Evolutionary conservation across 257 asterid genomes (phyloP).

Genomic region (Primulina huaijiensis): DNA sequence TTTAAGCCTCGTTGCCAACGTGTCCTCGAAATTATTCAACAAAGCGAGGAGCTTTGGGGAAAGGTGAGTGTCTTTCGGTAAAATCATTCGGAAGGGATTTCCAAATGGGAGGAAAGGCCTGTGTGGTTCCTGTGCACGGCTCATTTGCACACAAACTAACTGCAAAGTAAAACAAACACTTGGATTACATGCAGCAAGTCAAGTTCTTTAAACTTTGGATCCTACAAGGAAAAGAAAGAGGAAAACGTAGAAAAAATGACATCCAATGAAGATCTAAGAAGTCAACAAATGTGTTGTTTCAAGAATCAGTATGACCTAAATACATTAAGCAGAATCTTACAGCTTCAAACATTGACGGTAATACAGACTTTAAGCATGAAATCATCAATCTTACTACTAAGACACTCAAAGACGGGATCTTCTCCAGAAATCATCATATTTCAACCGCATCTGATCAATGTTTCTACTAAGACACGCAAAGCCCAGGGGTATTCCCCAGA

Average conservation of each 20-base stretch:
- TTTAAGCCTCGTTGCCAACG: conserved; percentile 54
- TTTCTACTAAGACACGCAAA: background rate
- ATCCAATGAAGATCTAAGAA: no score
- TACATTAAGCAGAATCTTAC: background rate
- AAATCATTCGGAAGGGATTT: conserved; percentile 73
- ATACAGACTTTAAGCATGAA: background rate
- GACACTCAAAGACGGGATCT: background rate
- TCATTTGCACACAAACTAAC: conserved; percentile 47
- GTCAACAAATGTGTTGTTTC: background rate
- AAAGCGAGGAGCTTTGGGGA: conserved; percentile 59
- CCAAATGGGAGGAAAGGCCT: conserved; percentile 61
- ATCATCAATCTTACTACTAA: background rate
- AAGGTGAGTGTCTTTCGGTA: conserved; percentile 52
- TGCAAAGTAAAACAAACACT: conserved; percentile 27
- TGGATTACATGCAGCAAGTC: background rate
- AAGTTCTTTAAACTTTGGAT: background rate
- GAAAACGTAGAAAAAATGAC: background rate
- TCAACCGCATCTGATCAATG: background rate
- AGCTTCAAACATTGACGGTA: background rate
- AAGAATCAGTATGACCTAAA: background rate
- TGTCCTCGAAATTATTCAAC: conserved; percentile 64
- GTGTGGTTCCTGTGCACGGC: conserved; percentile 58
- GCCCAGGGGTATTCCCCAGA: background rate
- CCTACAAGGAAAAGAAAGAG: background rate
- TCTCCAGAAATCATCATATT: background rate